phyloP scores from a whole-genome alignment of 768 basidiomycete genomes.

The Phanerochaete carnosa region DNA sequence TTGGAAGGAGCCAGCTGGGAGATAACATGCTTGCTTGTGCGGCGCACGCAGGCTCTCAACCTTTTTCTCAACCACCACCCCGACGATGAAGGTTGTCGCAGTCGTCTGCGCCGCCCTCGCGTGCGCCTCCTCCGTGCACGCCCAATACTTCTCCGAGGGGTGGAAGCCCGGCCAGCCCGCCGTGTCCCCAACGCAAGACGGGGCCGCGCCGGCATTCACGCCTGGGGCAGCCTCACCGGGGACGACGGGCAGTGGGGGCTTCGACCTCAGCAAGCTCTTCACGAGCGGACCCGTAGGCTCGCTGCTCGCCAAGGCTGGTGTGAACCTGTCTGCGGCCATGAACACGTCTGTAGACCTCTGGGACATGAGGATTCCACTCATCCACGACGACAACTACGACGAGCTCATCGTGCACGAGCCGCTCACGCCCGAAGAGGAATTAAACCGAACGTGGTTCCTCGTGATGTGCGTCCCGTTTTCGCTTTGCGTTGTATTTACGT shows the following conservation, averaged over 20 bases:
- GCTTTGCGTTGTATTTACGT: neutral
- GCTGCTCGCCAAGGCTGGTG: slow-evolving; percentile 55
- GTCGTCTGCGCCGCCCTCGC: slow-evolving; percentile 27
- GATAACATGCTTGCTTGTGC: neutral
- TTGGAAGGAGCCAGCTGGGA: neutral
- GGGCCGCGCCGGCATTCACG: slow-evolving; percentile 6
- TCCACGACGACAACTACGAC: slow-evolving; percentile 80
- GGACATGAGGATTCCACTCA: slow-evolving; percentile 72
- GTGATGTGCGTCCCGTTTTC: slow-evolving; percentile 56
- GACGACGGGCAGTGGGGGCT: slow-evolving; percentile 10
- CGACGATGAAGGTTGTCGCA: slow-evolving; percentile 51
- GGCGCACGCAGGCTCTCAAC: slow-evolving; percentile 10
- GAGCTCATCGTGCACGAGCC: slow-evolving; percentile 70
- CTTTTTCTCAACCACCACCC: slow-evolving; percentile 17
- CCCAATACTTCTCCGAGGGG: slow-evolving; percentile 79
- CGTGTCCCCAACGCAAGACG: slow-evolving; percentile 8
- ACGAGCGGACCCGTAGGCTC: slow-evolving; percentile 50
- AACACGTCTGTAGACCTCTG: slow-evolving; percentile 64
- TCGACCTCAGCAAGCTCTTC: slow-evolving; percentile 35
- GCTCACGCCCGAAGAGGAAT: slow-evolving; percentile 56
- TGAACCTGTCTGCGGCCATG: slow-evolving; percentile 66
- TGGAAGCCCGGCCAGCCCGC: slow-evolving; percentile 73
- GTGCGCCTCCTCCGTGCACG: slow-evolving; percentile 37
- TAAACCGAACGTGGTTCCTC: slow-evolving; percentile 73
- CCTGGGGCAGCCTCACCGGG: slow-evolving; percentile 6